Base-by-base conservation (phyloP, 371 early-diverging fungal species). In the Syncephalastrum monosporum region DNA sequence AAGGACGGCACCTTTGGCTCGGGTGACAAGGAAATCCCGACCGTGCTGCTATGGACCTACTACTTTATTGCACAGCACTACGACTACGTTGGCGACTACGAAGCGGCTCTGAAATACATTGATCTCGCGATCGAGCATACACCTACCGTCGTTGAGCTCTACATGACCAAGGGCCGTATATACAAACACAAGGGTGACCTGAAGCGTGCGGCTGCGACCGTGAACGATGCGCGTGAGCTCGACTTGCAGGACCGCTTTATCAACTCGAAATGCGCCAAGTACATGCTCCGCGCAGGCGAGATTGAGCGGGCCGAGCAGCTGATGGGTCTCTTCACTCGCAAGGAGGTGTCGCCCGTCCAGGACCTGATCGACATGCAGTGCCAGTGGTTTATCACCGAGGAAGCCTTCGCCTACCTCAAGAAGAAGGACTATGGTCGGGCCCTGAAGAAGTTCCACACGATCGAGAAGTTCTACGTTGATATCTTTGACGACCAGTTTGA, bases 161-260 rank as follows among this genome's bases (percentile, higher is more conserved):
- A 88, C 53, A 93, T 96, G 92, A 85, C 91, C 49, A 92, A 94
- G 75, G 98, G 92, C n/a, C 83, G 91, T 65, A 92, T 98, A 46
- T 76, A 89, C 63, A 98, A 98, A 87, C 97, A 96, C 55, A 81
- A 82, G 4, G 95, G 96, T 24, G 85, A 94, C 53, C 24, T 75
- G 13, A 64, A 75, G 3, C 69, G 75, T 8, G 98, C 98, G 0
- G 80, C 77, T 68, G 65, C 75, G 21, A 68, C 70, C 4, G 87
- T 97, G 90, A 87, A 96, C 63, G 84, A 87, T 52, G 97, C 90
- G 13, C 88, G 97, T 53, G 87, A 91, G 61, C 61, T 93, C 59
- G 97, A 98, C 74, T 77, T 94, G 49, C 92, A 92, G 72, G 99
- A 98, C 77, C 85, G 99, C 16, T 97, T 90, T 65, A 82, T 97